Percentiles rank a stretch among this genome's conserved stretches.
phyloP scores from a whole-genome alignment of 2,329 filamentous ascomycete genomes.

The Fusarium dimerum region DNA sequence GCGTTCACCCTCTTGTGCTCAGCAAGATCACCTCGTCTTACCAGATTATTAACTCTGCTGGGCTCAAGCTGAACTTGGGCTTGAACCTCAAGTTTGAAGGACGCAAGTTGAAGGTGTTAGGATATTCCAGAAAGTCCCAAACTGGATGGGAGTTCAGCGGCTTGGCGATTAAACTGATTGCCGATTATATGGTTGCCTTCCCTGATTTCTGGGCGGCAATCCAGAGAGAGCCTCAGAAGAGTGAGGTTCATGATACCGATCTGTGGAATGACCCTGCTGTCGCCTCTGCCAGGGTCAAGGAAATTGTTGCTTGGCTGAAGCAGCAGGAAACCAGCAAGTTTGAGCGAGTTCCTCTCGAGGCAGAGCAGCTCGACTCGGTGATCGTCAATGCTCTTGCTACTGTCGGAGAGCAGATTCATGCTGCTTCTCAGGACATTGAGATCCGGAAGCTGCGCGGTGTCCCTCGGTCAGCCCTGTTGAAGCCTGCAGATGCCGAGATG shows the following conservation, averaged over 20 bases:
- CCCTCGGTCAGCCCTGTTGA: constrained; percentile 83
- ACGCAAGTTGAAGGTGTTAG: constrained; percentile 92
- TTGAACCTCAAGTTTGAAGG: constrained; percentile 97
- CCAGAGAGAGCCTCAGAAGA: constrained; percentile 80
- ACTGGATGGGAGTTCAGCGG: constrained; percentile 96
- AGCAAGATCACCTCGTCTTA: constrained; percentile 97
- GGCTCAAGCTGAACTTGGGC: constrained; percentile 83
- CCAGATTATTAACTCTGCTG: constrained; percentile 75
- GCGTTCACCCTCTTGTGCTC: constrained; percentile 81
- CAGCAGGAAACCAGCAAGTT: constrained; percentile 87
- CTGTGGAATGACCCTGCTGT: constrained; percentile 75
- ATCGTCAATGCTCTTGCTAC: constrained; percentile 79
- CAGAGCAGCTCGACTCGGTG: constrained; percentile 92
- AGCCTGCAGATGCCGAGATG: constrained; percentile 95
- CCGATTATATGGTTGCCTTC: constrained; percentile 89
- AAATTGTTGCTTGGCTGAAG: constrained; percentile 93
- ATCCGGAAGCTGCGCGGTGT: constrained; percentile 76
- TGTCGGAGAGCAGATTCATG: constrained; percentile 66
- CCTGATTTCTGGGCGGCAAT: constrained; percentile 94
- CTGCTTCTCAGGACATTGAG: constrained; percentile 53
- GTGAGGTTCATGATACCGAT: constrained; percentile 80
- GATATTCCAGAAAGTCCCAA: constrained; percentile 84
- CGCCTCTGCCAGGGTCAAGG: constrained; percentile 82
- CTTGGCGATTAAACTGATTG: constrained; percentile 77
- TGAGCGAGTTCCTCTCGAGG: constrained; percentile 93